A percentile compares a stretch with the other conserved stretches of the same genome.
Conservation (phyloP, 164 flowering plant species). For the Umbilicus rupestris region DNA sequence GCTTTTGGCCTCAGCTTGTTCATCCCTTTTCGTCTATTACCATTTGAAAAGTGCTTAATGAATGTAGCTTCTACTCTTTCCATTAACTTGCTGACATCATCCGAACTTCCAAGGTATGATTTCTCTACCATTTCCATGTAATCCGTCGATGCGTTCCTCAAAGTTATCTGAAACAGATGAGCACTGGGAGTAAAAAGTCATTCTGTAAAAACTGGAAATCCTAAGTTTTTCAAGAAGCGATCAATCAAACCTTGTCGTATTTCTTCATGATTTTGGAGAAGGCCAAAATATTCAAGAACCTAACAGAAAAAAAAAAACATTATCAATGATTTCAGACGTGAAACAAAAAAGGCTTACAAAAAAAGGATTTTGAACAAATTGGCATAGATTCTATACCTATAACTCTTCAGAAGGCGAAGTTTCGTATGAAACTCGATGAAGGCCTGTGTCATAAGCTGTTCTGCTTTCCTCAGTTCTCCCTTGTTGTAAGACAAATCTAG, state of each 20-base stretch:
- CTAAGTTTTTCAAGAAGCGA: not conserved
- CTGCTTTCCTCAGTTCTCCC: conserved; percentile 44
- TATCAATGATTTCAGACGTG: not conserved
- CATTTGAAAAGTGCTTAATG: conserved; percentile 44
- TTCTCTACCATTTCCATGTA: conserved; percentile 55
- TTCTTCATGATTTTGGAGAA: conserved; percentile 84
- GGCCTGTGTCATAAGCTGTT: conserved; percentile 37
- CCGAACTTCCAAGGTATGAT: conserved; percentile 40
- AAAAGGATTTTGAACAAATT: not conserved
- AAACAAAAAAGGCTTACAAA: not conserved
- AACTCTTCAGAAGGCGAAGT: conserved; percentile 58
- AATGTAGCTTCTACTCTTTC: conserved; percentile 38
- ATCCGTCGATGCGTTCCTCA: conserved; percentile 44
- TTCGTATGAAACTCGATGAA: conserved; percentile 49
- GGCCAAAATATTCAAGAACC: conserved; percentile 65
- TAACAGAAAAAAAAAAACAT: conserved; percentile 17
- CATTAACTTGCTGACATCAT: conserved; percentile 38
- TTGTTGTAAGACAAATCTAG: conserved; percentile 30
- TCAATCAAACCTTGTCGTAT: conserved; percentile 59
- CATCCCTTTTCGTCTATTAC: conserved; percentile 46
- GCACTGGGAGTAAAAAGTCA: not conserved
- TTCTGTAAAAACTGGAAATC: not conserved
- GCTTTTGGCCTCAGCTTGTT: conserved; percentile 26
- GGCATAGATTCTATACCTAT: conserved; percentile 26
- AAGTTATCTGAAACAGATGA: conserved; percentile 31